Conservation (phyloP, 1,284 basidiomycete species). For the Cryptococcus sp. region DNA sequence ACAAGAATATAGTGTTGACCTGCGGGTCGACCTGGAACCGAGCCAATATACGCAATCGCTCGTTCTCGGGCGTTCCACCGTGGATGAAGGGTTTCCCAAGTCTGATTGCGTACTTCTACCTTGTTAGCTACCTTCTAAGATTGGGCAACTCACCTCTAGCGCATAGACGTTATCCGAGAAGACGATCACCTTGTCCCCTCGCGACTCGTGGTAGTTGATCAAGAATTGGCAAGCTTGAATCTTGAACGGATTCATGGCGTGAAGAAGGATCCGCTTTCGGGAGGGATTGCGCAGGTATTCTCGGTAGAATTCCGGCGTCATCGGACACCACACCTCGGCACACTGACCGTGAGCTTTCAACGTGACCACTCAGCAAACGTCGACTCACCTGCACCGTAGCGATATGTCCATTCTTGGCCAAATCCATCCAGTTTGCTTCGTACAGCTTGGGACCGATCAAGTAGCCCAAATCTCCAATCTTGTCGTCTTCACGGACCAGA, state of each 20-base stretch:
- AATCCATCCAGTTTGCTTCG: constrained; percentile 99
- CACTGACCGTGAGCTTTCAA: constrained; percentile 54
- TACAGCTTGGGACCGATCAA: constrained; percentile 99
- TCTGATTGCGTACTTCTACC: constrained; percentile 90
- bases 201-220: constrained; percentile 95
- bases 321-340: constrained; percentile 99
- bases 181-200: constrained; percentile 99
- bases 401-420: constrained; percentile 98
- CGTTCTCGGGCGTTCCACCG: constrained; percentile 90
- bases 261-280: constrained; percentile 89
- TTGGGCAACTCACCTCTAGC: constrained; percentile 65
- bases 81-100: constrained; percentile 94
- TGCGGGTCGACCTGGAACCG: constrained; percentile 94
- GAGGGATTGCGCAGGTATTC: constrained; percentile 78
- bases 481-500: constrained; percentile 97
- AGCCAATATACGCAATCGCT: constrained; percentile 90
- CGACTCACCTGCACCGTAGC: constrained; percentile 92
- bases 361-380: not conserved
- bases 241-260: constrained; percentile 99
- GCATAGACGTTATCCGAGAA: constrained; percentile 99
- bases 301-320: constrained; percentile 99
- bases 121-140: constrained; percentile 7
- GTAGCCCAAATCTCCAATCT: constrained; percentile 97
- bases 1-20: constrained; percentile 98
- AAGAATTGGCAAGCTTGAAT: constrained; percentile 99